Evolutionary conservation across 495 filamentous ascomycete genomes (phyloP), one percentile per base, ranked within the genome.

Genomic region (Penicillium steckii): DNA sequence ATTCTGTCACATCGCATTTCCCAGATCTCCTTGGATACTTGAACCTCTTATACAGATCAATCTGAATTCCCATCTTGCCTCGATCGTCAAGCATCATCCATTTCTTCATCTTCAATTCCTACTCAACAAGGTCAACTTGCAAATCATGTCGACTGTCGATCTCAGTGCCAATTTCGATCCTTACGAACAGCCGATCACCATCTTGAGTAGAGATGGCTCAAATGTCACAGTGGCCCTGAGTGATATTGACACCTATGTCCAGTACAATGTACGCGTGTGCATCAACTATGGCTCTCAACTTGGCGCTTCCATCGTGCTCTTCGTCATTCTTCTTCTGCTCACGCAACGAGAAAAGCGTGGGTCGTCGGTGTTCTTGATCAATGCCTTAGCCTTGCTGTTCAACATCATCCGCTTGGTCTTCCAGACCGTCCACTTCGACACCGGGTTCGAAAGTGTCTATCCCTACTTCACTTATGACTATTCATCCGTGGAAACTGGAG

Each of bases 211-310:
- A 1, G 71, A 85, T 66, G 84, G 82, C n/a, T 74, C 67, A 3
- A 62, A 67, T 0, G 67, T 88, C 62, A 65, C 72, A 6, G 61
- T 87, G 27, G 48, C 72, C 44, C 59, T 88, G 21, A 41, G 53
- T 9, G 66, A 72, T 3, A 45, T 92, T 22, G 69, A 84, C 52
- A 38, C 48, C 7, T 71, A 79, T 48, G 65, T 78, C 56, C 54
- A 59, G 48, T 80, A 83, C 64, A 74, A 75, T 56, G 60, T 82
- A 41, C 72, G 76, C 15, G 67, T 78, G 37, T 74, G 76, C 66
- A 85, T 91, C 81, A 87, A 84, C 66, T 91, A 85, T 60, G 85
- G 80, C 38, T 64, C 74, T 24, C 88, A 95, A 64, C 75, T 91
- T 46, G 91, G 91, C 25, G 86, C 88, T n/a, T 82, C 80, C 24